Evolutionary conservation across 208 protist genomes (phyloP).

Genomic region (Acanthamoeba castellanii): DNA sequence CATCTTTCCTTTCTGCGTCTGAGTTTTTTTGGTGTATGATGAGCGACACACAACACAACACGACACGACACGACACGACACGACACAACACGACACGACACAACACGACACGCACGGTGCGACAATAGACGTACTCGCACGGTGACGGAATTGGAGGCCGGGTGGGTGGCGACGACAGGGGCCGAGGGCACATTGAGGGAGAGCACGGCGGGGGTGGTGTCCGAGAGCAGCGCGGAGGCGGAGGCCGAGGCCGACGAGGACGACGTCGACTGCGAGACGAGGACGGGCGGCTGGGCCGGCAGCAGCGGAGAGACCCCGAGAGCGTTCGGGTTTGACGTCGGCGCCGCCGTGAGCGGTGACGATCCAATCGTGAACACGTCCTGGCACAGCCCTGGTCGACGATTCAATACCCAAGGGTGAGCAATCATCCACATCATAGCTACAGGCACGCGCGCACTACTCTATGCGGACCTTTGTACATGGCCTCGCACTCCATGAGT

Average conservation of each 20-base stretch:
- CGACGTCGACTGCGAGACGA: background rate
- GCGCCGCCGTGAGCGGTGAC: background rate
- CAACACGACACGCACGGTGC: background rate
- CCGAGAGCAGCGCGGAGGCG: background rate
- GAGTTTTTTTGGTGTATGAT: no score
- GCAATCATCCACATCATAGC: no score
- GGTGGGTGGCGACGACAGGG: background rate
- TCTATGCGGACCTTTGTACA: constrained; percentile 73
- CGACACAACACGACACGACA: no score
- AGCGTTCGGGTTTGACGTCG: background rate
- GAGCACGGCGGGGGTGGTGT: background rate
- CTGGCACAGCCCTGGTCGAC: background rate
- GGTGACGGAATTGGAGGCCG: constrained; percentile 3
- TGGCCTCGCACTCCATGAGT: constrained; percentile 6
- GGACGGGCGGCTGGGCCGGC: constrained; percentile 32
- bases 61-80: no score
- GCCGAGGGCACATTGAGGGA: background rate
- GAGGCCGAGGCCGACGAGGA: background rate
- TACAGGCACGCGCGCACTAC: no score
- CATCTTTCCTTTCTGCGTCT: constrained; percentile 10
- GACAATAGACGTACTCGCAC: background rate
- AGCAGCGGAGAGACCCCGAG: background rate
- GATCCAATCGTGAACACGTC: constrained; percentile 37
- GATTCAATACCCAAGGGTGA: background rate
- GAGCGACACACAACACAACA: no score